Evolutionary conservation across 495 filamentous ascomycete genomes (phyloP).

Genomic region (Sabuloglossum arenarium): DNA sequence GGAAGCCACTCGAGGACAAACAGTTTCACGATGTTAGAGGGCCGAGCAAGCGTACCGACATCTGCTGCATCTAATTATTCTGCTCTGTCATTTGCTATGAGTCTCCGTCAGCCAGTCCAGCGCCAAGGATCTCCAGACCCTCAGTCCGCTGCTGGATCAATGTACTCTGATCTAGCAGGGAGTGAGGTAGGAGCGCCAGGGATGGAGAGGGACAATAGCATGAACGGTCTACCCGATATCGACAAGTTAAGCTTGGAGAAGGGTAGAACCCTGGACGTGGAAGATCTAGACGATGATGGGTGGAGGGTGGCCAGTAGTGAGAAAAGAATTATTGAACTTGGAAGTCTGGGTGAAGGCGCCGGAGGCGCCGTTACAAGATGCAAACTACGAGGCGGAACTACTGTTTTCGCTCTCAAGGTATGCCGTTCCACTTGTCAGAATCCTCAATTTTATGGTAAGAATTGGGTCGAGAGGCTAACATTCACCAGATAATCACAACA

Average conservation of each 20-base stretch:
- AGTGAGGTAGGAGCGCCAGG: constrained; percentile 31
- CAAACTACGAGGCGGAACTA: constrained; percentile 73
- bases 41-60: constrained; percentile 49
- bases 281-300: constrained; percentile 82
- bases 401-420: constrained; percentile 92
- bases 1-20: constrained; percentile 57
- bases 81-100: constrained; percentile 48
- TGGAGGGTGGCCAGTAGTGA: constrained; percentile 85
- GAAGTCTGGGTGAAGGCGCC: constrained; percentile 83
- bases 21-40: constrained; percentile 53
- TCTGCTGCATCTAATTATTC: constrained; percentile 71
- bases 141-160: constrained; percentile 65
- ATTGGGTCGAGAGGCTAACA: background rate
- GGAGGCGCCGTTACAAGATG: constrained; percentile 89
- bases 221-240: constrained; percentile 8
- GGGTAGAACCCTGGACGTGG: constrained; percentile 46
- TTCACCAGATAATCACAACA: constrained; percentile 73
- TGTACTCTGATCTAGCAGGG: constrained; percentile 46
- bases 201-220: constrained; percentile 11
- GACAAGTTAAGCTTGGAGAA: constrained; percentile 12
- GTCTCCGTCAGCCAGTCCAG: constrained; percentile 22
- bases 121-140: constrained; percentile 53
- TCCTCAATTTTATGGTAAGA: background rate
- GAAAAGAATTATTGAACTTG: constrained; percentile 69
- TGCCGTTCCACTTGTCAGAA: background rate